Evolutionary conservation across 306 rosid genomes (phyloP).

Genomic region (Citrullus colocynthis): DNA sequence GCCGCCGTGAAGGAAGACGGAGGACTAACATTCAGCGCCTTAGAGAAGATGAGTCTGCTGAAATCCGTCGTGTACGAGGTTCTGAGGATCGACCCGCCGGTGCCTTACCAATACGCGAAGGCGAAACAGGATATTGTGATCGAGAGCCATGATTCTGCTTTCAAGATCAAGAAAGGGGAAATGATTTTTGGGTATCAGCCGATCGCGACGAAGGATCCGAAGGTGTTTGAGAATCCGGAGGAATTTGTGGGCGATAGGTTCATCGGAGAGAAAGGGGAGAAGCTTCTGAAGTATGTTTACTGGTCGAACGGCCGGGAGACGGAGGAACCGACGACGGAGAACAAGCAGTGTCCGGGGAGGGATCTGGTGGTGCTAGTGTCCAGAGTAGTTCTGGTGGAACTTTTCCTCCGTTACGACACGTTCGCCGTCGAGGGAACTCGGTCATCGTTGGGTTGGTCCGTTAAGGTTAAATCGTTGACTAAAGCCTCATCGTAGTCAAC

Average conservation of each 20-base stretch:
- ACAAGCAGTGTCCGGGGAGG: slow-evolving; percentile 50
- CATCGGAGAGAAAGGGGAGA: slow-evolving; percentile 24
- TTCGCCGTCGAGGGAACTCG: slow-evolving; percentile 19
- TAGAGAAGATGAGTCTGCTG: slow-evolving; percentile 44
- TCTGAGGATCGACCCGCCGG: slow-evolving; percentile 60
- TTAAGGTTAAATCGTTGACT: slow-evolving; percentile 29
- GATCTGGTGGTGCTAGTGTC: slow-evolving; percentile 37
- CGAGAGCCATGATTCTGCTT: slow-evolving; percentile 39
- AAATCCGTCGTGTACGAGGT: slow-evolving; percentile 54
- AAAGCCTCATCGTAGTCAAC: neutral
- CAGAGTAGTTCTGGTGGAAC: slow-evolving; percentile 44
- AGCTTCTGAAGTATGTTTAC: slow-evolving; percentile 31
- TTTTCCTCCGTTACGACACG: slow-evolving; percentile 46
- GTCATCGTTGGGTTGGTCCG: slow-evolving; percentile 28
- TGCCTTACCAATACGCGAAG: slow-evolving; percentile 53
- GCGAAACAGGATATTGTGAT: slow-evolving; percentile 55
- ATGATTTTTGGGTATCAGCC: slow-evolving; percentile 67
- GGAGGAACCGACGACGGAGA: slow-evolving; percentile 31
- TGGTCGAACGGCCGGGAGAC: slow-evolving; percentile 63
- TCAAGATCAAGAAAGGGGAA: slow-evolving; percentile 57
- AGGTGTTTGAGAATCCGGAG: slow-evolving; percentile 33
- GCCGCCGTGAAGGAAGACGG: slow-evolving; percentile 28
- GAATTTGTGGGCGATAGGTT: slow-evolving; percentile 30
- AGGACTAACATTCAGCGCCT: slow-evolving; percentile 16
- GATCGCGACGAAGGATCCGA: slow-evolving; percentile 52